A percentile compares a stretch with the other conserved stretches of the same genome.
These are phyloP conservation scores for Aureobasidium sp. DNA, from an alignment of 2,329 filamentous ascomycete genomes.

Conservation along the genomic window DNA sequence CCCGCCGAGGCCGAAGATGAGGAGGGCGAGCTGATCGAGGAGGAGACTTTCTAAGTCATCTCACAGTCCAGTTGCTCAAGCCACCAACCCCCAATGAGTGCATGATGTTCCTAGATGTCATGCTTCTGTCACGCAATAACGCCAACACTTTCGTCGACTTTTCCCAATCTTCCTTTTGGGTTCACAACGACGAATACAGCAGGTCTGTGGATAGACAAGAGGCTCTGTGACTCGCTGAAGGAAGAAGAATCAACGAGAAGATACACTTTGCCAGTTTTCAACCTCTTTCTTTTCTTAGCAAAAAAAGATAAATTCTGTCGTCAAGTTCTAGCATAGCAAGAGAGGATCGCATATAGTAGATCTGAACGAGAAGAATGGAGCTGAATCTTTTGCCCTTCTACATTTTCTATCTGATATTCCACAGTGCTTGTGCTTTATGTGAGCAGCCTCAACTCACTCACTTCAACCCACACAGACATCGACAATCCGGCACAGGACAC, in stretches of 20 bases:
- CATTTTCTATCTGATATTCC: background rate
- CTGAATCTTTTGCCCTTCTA: background rate
- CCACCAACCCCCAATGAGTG: background rate
- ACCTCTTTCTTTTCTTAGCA: background rate
- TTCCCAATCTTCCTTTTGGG: background rate
- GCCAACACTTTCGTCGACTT: background rate
- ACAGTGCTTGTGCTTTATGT: background rate
- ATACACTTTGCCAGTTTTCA: background rate
- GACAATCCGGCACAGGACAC: constrained; percentile 50
- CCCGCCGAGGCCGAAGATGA: constrained; percentile 66
- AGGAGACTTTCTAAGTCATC: constrained; percentile 63
- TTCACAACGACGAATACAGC: background rate
- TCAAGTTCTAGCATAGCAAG: constrained; percentile 1
- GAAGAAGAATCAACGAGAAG: background rate
- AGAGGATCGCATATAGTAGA: background rate
- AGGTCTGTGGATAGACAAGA: constrained; percentile 8
- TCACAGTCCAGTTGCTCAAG: background rate
- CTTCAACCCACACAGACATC: constrained; percentile 43
- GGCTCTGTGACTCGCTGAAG: background rate
- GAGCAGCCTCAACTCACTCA: background rate
- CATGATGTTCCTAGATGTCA: background rate
- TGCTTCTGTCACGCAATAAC: background rate
- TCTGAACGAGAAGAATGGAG: background rate
- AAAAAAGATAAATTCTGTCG: background rate
- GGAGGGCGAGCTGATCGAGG: constrained; percentile 59